phyloP scores from a whole-genome alignment of 139 green algal genomes.

The Mesotaenium endlicherianum region DNA sequence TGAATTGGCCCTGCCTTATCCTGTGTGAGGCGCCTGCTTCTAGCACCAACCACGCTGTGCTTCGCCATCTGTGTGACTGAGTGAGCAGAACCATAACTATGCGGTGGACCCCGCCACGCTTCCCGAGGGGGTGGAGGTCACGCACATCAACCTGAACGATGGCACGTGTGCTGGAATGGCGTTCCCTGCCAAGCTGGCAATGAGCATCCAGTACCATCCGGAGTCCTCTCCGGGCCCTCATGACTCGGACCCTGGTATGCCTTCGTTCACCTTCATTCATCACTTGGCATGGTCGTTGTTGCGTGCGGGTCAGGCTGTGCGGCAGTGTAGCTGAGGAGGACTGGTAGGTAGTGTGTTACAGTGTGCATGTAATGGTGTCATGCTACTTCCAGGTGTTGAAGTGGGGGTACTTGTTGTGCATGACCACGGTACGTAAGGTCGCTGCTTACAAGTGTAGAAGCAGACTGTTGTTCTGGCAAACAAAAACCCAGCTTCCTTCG shows the following conservation, averaged over 20 bases:
- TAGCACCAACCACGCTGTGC: no score
- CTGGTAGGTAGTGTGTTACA: neutral
- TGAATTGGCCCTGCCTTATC: no score
- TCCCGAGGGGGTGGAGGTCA: constrained; percentile 81
- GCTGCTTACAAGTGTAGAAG: neutral
- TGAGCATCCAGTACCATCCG: constrained; percentile 99
- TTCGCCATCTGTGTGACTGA: neutral
- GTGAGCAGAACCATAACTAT: constrained; percentile 99
- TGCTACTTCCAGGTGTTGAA: neutral
- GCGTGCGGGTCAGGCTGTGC: neutral
- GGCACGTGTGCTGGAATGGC: constrained; percentile 90
- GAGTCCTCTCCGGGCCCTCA: constrained; percentile 95
- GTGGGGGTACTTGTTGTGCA: neutral
- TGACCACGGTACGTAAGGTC: neutral
- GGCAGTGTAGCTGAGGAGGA: neutral
- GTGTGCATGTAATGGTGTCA: neutral
- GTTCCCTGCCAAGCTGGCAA: constrained; percentile 65
- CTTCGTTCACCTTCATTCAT: neutral
- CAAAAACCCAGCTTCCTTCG: neutral
- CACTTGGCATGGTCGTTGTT: neutral
- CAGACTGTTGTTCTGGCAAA: neutral
- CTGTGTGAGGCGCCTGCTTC: no score
- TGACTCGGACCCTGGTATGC: constrained; percentile 78
- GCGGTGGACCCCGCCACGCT: constrained; percentile 90
- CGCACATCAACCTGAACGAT: constrained; percentile 99